These are phyloP conservation scores for Ramichloridium luteum DNA, from an alignment of 2,329 filamentous ascomycete genomes.

Conservation along the genomic window DNA sequence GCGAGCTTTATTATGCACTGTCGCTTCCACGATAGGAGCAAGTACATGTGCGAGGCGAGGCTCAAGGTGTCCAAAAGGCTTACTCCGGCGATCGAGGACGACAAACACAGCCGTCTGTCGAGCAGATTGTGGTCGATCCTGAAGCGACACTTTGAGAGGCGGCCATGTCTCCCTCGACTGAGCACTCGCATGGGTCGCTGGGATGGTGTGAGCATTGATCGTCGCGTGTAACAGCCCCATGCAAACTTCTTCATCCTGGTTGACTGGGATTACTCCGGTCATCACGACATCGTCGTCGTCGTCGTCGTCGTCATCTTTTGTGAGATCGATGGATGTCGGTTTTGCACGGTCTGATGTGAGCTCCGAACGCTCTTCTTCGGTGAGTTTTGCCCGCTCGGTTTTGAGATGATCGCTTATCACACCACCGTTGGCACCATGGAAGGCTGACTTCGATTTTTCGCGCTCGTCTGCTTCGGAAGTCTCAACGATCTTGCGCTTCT, in stretches of 20 bases:
- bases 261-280: constrained; percentile 4
- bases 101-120: constrained; percentile 45
- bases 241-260: constrained; percentile 17
- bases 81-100: constrained; percentile 58
- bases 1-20: constrained; percentile 49
- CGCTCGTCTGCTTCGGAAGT: constrained; percentile 25
- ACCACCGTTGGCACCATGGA: constrained; percentile 40
- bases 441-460: constrained; percentile 35
- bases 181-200: constrained; percentile 8
- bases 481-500: constrained; percentile 47
- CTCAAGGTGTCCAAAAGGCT: constrained; percentile 67
- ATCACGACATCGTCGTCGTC: constrained; percentile 16
- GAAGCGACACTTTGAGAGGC: constrained; percentile 57
- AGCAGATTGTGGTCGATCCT: constrained; percentile 34
- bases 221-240: constrained; percentile 15
- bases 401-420: constrained; percentile 55
- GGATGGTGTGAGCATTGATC: constrained; percentile 15
- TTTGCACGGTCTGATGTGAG: constrained; percentile 21
- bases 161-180: constrained; percentile 43
- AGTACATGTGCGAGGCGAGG: constrained; percentile 53
- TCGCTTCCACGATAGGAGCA: constrained; percentile 56
- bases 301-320: constrained; percentile 32
- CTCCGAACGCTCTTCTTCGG: constrained; percentile 43
- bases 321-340: constrained; percentile 34
- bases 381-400: constrained; percentile 41